Base-by-base conservation (phyloP, 2,329 filamentous ascomycete species). In the Neonectria neomacrospora region DNA sequence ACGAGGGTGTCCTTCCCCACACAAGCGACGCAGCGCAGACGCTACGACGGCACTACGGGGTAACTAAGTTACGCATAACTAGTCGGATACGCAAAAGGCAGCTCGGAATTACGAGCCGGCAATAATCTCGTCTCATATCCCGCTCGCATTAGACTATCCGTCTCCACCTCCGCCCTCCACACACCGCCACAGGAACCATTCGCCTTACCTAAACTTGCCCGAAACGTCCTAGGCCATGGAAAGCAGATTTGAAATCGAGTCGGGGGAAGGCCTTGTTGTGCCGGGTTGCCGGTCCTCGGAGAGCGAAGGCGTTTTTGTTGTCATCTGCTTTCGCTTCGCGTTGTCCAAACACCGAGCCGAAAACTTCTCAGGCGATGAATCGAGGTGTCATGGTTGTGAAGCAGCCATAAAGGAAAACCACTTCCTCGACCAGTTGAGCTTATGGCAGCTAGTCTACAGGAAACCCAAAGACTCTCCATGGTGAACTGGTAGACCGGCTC, bases 31-130 rank as follows among this genome's bases (percentile, higher is more conserved):
- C 32, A 9, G 14, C 51, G 16, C 34, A 41, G 45, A 48, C 26
- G n/a, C 34, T 37, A n/a, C 34, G 14, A 37, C 16, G 34, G n/a
- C 34, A 37, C 34, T 6, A 37, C 34, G 34, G 6, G n/a, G 12
- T 37, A 16, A n/a, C n/a, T n/a, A n/a, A n/a, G n/a, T n/a, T n/a
- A n/a, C n/a, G n/a, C n/a, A n/a, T n/a, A n/a, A n/a, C n/a, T n/a
- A n/a, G n/a, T n/a, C 32, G 32, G 32, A 37, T 37, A 37, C 32
- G 32, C 32, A 7, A 37, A 18, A 48, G 23, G 22, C 32, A 54
- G 26, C 34, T 66, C 71, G 71, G 71, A 66, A 57, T 64, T 72
- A 67, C 55, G 56, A 67, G 41, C 60, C 66, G 69, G 66, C 54
- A 73, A 69, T 71, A 68, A 71, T 62, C 18, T 39, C 23, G 23